These are phyloP conservation scores for Leishmania aethiopica DNA, from an alignment of 208 protist species.

Conservation along the genomic window DNA sequence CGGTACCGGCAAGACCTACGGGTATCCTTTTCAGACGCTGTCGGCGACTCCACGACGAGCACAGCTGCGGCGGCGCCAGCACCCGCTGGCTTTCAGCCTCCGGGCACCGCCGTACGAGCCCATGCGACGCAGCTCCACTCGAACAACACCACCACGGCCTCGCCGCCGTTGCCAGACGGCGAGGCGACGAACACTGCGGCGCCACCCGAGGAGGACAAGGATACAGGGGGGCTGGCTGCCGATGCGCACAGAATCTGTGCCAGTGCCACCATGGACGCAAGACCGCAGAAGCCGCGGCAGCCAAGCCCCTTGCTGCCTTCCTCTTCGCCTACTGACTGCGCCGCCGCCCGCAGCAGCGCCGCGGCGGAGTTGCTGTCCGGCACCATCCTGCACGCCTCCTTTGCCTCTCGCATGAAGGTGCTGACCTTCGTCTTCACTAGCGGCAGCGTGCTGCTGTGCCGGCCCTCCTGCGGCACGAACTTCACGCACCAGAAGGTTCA, in stretches of 20 bases:
- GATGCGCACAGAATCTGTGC: background rate
- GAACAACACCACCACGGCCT: constrained; percentile 5
- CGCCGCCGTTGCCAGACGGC: constrained; percentile 2
- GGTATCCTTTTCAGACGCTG: background rate
- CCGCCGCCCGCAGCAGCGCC: constrained; percentile 1
- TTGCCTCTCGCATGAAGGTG: constrained; percentile 36
- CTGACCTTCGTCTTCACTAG: constrained; percentile 59
- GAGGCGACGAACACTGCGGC: background rate
- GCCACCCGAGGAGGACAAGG: background rate
- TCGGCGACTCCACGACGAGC: background rate
- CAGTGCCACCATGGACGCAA: background rate
- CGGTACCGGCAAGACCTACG: constrained; percentile 5
- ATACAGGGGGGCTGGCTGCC: background rate
- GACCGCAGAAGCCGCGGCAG: background rate
- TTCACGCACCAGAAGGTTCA: constrained; percentile 45
- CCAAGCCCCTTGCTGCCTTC: background rate
- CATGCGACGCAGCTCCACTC: background rate
- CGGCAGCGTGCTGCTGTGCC: constrained; percentile 53
- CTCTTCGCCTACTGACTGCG: background rate
- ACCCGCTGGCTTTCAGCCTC: constrained; percentile 4
- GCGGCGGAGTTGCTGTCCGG: constrained; percentile 21
- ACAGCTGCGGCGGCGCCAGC: background rate
- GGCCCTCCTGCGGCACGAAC: constrained; percentile 44
- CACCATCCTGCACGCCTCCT: constrained; percentile 53
- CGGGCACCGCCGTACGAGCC: constrained; percentile 19